phyloP scores from a whole-genome alignment of 163 green algal genomes.

The Scenedesmus sp. region DNA sequence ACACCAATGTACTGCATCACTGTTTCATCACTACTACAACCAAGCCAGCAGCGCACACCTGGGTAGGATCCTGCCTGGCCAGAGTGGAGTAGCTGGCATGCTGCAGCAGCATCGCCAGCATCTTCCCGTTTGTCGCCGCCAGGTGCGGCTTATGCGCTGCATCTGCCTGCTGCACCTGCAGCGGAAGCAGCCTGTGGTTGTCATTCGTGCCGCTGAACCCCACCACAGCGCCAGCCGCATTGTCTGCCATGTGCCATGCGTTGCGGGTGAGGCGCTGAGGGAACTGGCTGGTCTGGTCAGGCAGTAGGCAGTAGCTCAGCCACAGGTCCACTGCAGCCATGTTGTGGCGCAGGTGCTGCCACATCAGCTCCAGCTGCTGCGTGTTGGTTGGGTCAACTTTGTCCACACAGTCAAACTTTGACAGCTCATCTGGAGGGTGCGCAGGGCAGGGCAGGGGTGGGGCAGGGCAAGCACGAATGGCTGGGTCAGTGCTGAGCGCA shows the following conservation, averaged over 20 bases:
- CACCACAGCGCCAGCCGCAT: conserved; percentile 32
- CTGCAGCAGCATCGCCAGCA: conserved; percentile 66
- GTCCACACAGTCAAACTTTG: conserved; percentile 49
- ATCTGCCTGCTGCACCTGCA: conserved; percentile 62
- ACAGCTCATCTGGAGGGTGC: conserved; percentile 51
- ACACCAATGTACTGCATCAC: too few species aligned
- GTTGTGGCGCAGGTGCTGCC: conserved; percentile 65
- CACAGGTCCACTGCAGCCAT: conserved; percentile 67
- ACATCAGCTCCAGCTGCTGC: conserved; percentile 56
- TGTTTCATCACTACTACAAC: too few species aligned
- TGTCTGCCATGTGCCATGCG: conserved; percentile 72
- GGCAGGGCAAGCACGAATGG: not conserved
- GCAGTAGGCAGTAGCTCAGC: conserved; percentile 63
- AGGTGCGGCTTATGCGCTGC: conserved; percentile 38
- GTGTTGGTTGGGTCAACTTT: conserved; percentile 71
- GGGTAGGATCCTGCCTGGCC: not conserved
- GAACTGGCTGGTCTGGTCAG: conserved; percentile 64
- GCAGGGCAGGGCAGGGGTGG: not conserved
- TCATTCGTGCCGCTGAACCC: conserved; percentile 76
- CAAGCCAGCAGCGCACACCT: not conserved
- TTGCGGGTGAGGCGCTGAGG: conserved; percentile 60
- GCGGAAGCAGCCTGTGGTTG: conserved; percentile 73
- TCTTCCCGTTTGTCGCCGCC: conserved; percentile 71
- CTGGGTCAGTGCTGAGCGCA: too few species aligned
- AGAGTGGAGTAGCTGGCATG: conserved; percentile 59